Evolutionary conservation across 352 stramenopile genomes (phyloP).

Genomic region (Globisporangium ultimum): DNA sequence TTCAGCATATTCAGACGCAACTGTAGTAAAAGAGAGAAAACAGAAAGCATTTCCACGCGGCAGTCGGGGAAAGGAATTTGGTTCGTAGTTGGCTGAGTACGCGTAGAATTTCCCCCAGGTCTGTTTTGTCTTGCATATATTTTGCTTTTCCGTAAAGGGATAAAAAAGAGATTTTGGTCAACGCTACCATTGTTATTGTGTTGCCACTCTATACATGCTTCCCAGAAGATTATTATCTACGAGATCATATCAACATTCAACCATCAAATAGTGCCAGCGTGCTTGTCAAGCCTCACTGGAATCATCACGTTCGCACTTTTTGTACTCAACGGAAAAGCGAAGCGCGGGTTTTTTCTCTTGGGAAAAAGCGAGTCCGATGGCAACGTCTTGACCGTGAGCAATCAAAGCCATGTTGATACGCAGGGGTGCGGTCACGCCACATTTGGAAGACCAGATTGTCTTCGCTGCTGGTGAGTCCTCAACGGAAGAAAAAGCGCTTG

Average conservation of each 20-base stretch:
- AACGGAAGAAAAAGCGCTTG: constrained; percentile 14
- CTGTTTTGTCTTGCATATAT: constrained; percentile 3
- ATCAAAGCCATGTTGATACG: constrained; percentile 31
- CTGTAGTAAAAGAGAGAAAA: constrained; percentile 26
- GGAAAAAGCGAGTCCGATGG: constrained; percentile 10
- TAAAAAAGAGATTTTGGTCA: too few species aligned
- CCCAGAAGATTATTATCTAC: too few species aligned
- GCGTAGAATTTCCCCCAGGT: not conserved
- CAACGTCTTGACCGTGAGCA: constrained; percentile 12
- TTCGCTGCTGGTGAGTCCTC: not conserved
- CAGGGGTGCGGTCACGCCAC: constrained; percentile 12
- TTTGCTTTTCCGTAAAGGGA: not conserved
- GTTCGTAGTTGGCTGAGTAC: not conserved
- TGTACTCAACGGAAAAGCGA: constrained; percentile 10
- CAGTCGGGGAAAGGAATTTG: not conserved
- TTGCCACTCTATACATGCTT: too few species aligned
- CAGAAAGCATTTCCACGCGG: not conserved
- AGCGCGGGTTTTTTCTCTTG: not conserved
- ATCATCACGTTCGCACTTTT: not conserved
- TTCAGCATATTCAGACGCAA: constrained; percentile 53
- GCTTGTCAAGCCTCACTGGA: not conserved
- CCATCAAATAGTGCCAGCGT: not conserved
- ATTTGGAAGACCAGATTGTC: constrained; percentile 25
- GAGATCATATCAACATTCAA: too few species aligned
- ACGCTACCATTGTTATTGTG: too few species aligned